Percentiles rank a stretch among this genome's conserved stretches.
Conservation (phyloP, 805 yeast species). For the Ogataea trehalophila region DNA sequence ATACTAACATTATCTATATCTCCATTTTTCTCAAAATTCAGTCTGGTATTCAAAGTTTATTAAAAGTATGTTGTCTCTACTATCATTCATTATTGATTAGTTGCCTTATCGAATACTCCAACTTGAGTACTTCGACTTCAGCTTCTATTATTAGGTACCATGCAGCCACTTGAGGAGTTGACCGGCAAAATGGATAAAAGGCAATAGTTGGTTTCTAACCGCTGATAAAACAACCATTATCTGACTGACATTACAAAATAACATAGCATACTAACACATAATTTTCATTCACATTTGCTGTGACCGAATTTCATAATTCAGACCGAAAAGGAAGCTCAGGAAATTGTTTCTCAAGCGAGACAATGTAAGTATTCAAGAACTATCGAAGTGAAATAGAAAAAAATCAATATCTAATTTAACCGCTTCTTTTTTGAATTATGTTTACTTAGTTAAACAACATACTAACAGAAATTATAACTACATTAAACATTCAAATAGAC, state of each 20-base stretch:
- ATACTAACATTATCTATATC: neutral
- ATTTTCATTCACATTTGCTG: neutral
- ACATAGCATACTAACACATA: constrained; percentile 5
- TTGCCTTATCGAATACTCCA: neutral
- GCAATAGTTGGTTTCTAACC: too few relatives aligned
- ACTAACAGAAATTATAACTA: constrained; percentile 9
- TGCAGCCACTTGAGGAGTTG: too few relatives aligned
- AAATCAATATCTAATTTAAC: too few relatives aligned
- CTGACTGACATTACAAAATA: neutral
- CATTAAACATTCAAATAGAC: constrained; percentile 31
- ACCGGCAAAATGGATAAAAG: too few relatives aligned
- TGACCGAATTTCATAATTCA: constrained; percentile 20
- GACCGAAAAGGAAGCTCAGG: constrained; percentile 98
- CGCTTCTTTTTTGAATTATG: too few relatives aligned
- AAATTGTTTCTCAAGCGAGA: constrained; percentile 89
- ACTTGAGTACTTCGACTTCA: neutral
- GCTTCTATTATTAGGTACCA: neutral
- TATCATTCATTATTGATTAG: neutral
- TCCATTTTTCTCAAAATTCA: constrained; percentile 1
- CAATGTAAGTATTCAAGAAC: constrained; percentile 47
- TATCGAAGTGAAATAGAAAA: too few relatives aligned
- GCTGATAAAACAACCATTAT: neutral
- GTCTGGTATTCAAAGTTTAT: constrained; percentile 65
- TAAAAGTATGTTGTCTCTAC: constrained; percentile 39
- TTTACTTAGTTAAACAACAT: neutral